Percentiles rank a stretch among this genome's conserved stretches.
These are phyloP conservation scores for Coprinopsis cinerea DNA, from an alignment of 768 basidiomycete species.

Conservation along the genomic window DNA sequence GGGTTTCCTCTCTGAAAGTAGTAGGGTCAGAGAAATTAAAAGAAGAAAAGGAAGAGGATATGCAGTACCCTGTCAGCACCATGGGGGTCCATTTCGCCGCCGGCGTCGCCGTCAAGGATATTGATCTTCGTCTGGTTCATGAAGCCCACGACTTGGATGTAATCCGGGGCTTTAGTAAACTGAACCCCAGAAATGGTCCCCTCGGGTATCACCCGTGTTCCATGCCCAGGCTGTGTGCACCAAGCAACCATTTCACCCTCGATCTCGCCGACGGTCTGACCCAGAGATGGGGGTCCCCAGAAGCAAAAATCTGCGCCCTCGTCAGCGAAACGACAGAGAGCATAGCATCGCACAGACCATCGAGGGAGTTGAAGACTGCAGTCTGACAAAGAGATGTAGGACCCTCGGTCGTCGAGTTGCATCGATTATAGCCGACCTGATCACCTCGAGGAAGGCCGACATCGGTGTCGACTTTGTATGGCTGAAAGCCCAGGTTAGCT, in stretches of 20 bases:
- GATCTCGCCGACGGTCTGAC: slow-evolving; percentile 56
- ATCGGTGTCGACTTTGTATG: slow-evolving; percentile 26
- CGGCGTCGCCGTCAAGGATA: slow-evolving; percentile 47
- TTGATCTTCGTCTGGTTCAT: slow-evolving; percentile 54
- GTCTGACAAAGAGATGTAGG: slow-evolving; percentile 60
- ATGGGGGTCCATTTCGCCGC: slow-evolving; percentile 77
- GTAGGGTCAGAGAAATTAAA: background rate
- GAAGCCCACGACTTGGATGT: slow-evolving; percentile 60
- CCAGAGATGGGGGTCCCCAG: slow-evolving; percentile 50
- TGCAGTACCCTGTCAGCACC: slow-evolving; percentile 49
- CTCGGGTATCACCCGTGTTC: slow-evolving; percentile 63
- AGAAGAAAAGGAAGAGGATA: background rate
- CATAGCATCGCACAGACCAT: slow-evolving; percentile 22
- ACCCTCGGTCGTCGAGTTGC: slow-evolving; percentile 61
- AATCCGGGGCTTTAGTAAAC: slow-evolving; percentile 54
- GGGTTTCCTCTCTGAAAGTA: slow-evolving; percentile 40
- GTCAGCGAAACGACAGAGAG: background rate
- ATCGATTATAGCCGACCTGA: slow-evolving; percentile 61
- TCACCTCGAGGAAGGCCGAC: slow-evolving; percentile 26
- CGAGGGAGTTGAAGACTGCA: slow-evolving; percentile 46
- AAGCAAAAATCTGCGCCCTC: slow-evolving; percentile 80
- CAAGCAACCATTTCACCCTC: slow-evolving; percentile 74
- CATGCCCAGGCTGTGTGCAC: slow-evolving; percentile 67
- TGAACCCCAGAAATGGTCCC: slow-evolving; percentile 65
- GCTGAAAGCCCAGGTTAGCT: slow-evolving; percentile 12